A percentile compares a stretch with the other conserved stretches of the same genome.
Conservation (phyloP, 2,329 filamentous ascomycete genomes). For the Periglandula ipomoeae region DNA sequence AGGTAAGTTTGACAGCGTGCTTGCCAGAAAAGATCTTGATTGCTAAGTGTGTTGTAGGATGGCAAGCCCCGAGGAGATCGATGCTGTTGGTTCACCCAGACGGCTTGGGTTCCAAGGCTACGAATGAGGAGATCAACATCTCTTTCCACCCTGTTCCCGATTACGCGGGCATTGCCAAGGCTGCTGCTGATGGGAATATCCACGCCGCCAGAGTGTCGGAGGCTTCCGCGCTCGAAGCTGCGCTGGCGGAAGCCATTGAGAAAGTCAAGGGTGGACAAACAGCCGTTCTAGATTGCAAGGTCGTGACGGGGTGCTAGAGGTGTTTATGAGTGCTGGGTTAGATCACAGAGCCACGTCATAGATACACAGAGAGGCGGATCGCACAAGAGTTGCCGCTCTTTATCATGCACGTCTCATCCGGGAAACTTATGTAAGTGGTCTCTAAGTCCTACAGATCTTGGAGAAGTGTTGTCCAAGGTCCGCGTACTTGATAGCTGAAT, state of each 20-base stretch:
- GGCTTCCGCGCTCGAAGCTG: constrained; percentile 34
- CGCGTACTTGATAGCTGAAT: too few species aligned
- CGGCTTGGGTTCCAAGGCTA: constrained; percentile 42
- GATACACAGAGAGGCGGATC: neutral
- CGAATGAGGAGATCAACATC: constrained; percentile 55
- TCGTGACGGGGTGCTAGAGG: constrained; percentile 34
- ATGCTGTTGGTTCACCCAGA: constrained; percentile 49
- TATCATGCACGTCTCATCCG: too few species aligned
- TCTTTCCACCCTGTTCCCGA: constrained; percentile 49
- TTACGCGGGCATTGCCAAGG: constrained; percentile 52
- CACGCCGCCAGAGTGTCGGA: constrained; percentile 39
- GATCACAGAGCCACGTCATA: neutral
- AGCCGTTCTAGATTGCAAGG: constrained; percentile 45
- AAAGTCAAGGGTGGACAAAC: constrained; percentile 40
- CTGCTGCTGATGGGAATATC: constrained; percentile 45
- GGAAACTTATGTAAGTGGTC: too few species aligned
- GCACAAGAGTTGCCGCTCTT: too few species aligned
- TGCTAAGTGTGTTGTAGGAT: constrained; percentile 27
- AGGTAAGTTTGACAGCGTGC: constrained; percentile 22
- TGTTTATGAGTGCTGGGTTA: too few species aligned
- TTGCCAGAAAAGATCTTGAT: neutral
- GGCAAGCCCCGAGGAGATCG: constrained; percentile 51
- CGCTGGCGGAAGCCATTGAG: constrained; percentile 40
- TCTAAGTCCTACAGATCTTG: too few species aligned
- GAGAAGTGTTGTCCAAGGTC: too few species aligned